Percentiles rank a stretch among this genome's conserved stretches.
phyloP scores from a whole-genome alignment of 805 yeast species.

The Candida broadrunensis region DNA sequence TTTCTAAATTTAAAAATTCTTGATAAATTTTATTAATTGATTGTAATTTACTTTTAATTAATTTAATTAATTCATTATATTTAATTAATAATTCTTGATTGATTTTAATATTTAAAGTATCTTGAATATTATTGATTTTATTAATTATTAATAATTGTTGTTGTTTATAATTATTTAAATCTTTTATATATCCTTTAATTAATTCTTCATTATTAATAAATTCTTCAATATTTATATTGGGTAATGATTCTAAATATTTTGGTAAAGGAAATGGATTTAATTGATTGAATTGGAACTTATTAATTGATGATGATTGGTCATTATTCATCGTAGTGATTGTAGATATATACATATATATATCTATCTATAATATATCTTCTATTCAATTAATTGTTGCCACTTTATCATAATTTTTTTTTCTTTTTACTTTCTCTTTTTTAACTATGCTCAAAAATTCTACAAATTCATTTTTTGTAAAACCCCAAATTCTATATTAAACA shows the following conservation, averaged over 20 bases:
- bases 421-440: too few relatives aligned
- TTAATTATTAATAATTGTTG: constrained; percentile 9
- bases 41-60: constrained; percentile 21
- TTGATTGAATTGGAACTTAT: not conserved
- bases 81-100: constrained; percentile 10
- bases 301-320: not conserved
- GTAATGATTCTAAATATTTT: constrained; percentile 25
- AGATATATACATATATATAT: too few relatives aligned
- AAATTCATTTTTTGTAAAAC: too few relatives aligned
- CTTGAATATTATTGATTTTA: constrained; percentile 17
- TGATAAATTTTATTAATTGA: constrained; percentile 22
- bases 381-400: too few relatives aligned
- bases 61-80: constrained; percentile 16
- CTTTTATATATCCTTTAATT: constrained; percentile 28
- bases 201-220: constrained; percentile 26
- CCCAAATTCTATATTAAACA: not conserved
- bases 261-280: constrained; percentile 16
- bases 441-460: too few relatives aligned
- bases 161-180: constrained; percentile 17
- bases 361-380: too few relatives aligned
- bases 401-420: too few relatives aligned
- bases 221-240: constrained; percentile 20
- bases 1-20: constrained; percentile 33
- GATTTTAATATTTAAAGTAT: constrained; percentile 11
- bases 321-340: too few relatives aligned